Base-by-base conservation (phyloP, 208 protist genomes). In the Dictyostelium gargantuum region DNA sequence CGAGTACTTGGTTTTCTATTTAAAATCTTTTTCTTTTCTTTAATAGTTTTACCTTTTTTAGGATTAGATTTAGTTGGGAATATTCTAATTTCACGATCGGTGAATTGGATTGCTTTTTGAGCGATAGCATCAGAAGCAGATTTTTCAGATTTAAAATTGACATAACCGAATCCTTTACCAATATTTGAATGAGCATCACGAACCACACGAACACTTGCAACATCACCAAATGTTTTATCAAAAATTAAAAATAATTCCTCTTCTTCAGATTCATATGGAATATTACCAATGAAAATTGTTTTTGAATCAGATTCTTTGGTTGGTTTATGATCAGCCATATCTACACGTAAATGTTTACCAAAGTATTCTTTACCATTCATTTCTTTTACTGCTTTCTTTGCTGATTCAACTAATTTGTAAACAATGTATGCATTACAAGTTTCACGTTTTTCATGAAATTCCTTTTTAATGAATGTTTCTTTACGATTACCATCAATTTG, bases 131-230 rank as follows among this genome's bases (percentile, higher is more conserved):
- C 9, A 6, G 44, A 66, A 0, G 82, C 50, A 29, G 32, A 1
- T n/a, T 38, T 35, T 4, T 32, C 21, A 42, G 63, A 29, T 19
- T 66, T 66, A 17, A 94, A 94, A 38, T 66, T 38, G 3, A 93
- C 74, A 56, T 92, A 94, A 40, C 85, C 93, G 75, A 94, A 94
- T 48, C 93, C 93, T 66, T 94, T 94, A 54, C 93, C 86, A 13
- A 91, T 77, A 44, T 70, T 84, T 26, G 93, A 80, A 6, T 54
- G 48, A 26, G 35, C 26, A 44, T 94, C 93, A 56, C 93, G 58
- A 58, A 94, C 50, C 11, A 94, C 66, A 61, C 93, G 54, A n/a
- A 94, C 81, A 72, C 38, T 63, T 35, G 68, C 17, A 17, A 94
- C 80, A 29, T 80, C 52, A 21, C 93, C 93, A 52, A 84, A 50